Percentiles rank a stretch among this genome's conserved stretches.
Conservation (phyloP, 1,284 basidiomycete genomes). For the Papiliotrema fonsecae region DNA sequence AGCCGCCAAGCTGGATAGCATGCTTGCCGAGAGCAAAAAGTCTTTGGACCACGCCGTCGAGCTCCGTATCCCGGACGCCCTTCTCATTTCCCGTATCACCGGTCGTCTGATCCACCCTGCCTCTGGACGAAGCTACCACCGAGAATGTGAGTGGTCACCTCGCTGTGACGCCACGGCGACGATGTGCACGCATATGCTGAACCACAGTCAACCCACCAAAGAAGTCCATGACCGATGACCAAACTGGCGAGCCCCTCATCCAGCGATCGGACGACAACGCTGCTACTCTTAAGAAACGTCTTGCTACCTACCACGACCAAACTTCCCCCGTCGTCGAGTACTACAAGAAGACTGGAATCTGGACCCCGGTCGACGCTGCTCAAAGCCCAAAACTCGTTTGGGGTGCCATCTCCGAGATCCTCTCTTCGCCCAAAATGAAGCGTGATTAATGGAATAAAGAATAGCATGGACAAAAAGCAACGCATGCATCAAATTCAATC, state of each 20-base stretch:
- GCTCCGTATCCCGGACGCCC: slow-evolving; percentile 86
- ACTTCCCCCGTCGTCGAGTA: slow-evolving; percentile 96
- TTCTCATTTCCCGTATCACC: slow-evolving; percentile 95
- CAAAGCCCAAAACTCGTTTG: slow-evolving; percentile 89
- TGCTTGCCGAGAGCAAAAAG: slow-evolving; percentile 78
- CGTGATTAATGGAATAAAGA: background rate
- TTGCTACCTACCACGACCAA: slow-evolving; percentile 79
- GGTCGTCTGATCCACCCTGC: slow-evolving; percentile 88
- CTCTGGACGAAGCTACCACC: slow-evolving; percentile 89
- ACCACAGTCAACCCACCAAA: slow-evolving; percentile 75
- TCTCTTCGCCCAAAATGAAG: slow-evolving; percentile 15
- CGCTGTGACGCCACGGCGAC: too few species aligned
- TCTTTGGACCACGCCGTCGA: slow-evolving; percentile 88
- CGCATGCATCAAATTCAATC: background rate
- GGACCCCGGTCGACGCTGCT: slow-evolving; percentile 86
- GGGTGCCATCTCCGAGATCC: slow-evolving; percentile 59
- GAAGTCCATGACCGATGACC: slow-evolving; percentile 87
- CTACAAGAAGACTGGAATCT: slow-evolving; percentile 85
- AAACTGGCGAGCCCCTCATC: slow-evolving; percentile 90
- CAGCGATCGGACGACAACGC: slow-evolving; percentile 90
- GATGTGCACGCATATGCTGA: background rate
- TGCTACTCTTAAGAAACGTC: slow-evolving; percentile 85
- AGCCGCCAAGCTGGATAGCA: slow-evolving; percentile 90
- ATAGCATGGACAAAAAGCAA: background rate
- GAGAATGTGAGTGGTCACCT: slow-evolving; percentile 70